Percentiles rank a stretch among this genome's conserved stretches.
Evolutionary conservation across 192 early-diverging fungal species (phyloP).

Genomic region (Coemansia sp.): DNA sequence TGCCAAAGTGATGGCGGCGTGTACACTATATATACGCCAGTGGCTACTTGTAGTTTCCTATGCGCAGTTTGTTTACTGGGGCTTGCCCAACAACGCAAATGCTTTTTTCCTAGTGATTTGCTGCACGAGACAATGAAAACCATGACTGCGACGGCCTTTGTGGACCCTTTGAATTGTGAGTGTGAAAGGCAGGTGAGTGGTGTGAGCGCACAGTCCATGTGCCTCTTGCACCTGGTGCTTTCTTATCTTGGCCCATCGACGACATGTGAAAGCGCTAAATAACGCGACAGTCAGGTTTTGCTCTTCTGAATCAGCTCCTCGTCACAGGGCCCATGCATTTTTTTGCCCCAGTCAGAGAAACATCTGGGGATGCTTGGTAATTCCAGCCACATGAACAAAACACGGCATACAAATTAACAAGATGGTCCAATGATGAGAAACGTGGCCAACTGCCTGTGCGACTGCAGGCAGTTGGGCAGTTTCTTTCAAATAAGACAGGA

Average conservation of each 20-base stretch:
- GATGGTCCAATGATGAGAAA: too few relatives aligned
- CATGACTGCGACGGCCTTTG: background rate
- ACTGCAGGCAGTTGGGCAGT: too few relatives aligned
- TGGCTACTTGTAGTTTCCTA: background rate
- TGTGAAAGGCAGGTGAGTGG: background rate
- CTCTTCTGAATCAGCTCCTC: background rate
- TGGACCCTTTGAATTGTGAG: background rate
- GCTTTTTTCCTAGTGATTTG: background rate
- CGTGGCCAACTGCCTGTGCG: too few relatives aligned
- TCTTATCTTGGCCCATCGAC: background rate
- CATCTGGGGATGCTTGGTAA: background rate
- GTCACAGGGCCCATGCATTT: background rate
- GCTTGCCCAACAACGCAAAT: background rate
- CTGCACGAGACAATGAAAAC: background rate
- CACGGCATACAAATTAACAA: background rate
- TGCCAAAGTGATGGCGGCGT: background rate
- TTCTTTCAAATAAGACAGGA: too few relatives aligned
- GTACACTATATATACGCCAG: background rate
- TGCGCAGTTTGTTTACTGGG: background rate
- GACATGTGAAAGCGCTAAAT: conserved; percentile 3
- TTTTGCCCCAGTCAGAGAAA: background rate
- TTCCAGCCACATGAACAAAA: background rate
- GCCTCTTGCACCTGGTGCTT: background rate
- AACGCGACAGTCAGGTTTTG: background rate
- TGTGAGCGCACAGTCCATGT: background rate